A percentile compares a stretch with the other conserved stretches of the same genome.
phyloP scores from a whole-genome alignment of 1,139 yeast genomes.

The Yamadazyma kanchanaburiensis region DNA sequence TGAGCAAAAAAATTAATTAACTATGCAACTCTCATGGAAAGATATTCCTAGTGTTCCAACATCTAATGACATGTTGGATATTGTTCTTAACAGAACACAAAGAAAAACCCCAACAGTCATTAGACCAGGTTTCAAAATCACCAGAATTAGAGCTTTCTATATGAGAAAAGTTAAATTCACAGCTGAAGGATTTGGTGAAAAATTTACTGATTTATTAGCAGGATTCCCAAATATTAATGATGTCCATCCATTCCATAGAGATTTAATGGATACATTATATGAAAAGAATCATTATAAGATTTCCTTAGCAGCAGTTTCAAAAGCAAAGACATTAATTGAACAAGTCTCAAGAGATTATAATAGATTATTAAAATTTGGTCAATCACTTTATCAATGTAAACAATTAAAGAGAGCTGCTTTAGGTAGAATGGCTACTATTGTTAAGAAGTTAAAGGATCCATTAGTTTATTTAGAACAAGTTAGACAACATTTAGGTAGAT shows the following conservation, averaged over 20 bases:
- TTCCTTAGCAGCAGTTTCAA: slow-evolving; percentile 90
- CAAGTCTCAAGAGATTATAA: slow-evolving; percentile 95
- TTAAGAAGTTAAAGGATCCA: slow-evolving; percentile 92
- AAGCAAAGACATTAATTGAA: slow-evolving; percentile 91
- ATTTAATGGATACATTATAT: slow-evolving; percentile 93
- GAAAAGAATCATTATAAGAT: slow-evolving; percentile 98
- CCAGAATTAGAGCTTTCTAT: slow-evolving; percentile 95
- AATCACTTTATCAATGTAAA: slow-evolving; percentile 95
- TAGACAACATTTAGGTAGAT: slow-evolving; percentile 97
- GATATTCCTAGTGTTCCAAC: slow-evolving; percentile 95
- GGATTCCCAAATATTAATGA: slow-evolving; percentile 97
- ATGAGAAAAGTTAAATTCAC: slow-evolving; percentile 97
- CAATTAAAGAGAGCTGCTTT: slow-evolving; percentile 97
- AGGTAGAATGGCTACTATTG: slow-evolving; percentile 99
- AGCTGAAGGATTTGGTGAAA: slow-evolving; percentile 92
- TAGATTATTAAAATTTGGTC: slow-evolving; percentile 92
- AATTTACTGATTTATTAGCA: slow-evolving; percentile 75
- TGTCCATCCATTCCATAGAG: slow-evolving; percentile 97
- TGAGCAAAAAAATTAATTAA: slow-evolving; percentile 6
- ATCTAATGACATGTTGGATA: slow-evolving; percentile 90
- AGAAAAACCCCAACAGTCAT: slow-evolving; percentile 98
- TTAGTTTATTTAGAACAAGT: slow-evolving; percentile 93
- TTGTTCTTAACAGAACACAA: slow-evolving; percentile 94
- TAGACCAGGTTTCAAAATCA: slow-evolving; percentile 93
- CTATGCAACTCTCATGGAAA: slow-evolving; percentile 97